Evolutionary conservation across 805 yeast species (phyloP), one percentile per base, ranked within the genome.

Genomic region (Hanseniaspora taiwanica): DNA sequence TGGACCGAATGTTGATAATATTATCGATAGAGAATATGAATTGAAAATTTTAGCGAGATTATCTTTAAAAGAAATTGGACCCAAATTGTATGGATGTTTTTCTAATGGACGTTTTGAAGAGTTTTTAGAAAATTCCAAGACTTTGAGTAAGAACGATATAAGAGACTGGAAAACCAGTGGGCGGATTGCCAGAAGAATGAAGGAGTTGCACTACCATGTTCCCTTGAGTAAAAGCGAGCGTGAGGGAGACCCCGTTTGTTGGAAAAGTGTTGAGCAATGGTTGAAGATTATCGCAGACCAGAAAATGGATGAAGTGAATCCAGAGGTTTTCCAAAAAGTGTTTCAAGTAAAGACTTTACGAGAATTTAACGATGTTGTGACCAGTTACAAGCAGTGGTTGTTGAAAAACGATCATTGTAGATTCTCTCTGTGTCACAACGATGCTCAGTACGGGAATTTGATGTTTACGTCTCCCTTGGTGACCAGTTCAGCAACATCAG

Each of bases 161-260:
- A 69, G 93, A 55, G 76, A 77, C 46, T 76, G 84, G 46, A 78
- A 76, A 21, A 77, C 82, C 16, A 75, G 86, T 37, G 77, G 79
- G 47, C 81, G 83, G 66, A 79, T 91, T 47, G 96, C 95, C 12
- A 76, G 94, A 65, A 78, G 98, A 65, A 91, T 91, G 97, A 80
- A 87, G 53, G 96, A 91, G 49, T 68, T 91, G 42, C 98, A 91
- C 55, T 69, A 68, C 42, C 87, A 89, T 51, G 77, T 91, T 17
- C 75, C 73, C 12, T 62, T 91, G 39, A 69, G 73, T 18, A 56
- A 60, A 2, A 62, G 61, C 3, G 96, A 86, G 51, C 63, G 66
- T 35, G 56, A 55, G 6, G 55, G 55, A 12, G 81, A 91, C 1
- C 82, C 97, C 0, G 65, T 68, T 37, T 69, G 73, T 7, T 86